Conservation (phyloP, 2,329 filamentous ascomycete species). For the Geosmithia morbida region DNA sequence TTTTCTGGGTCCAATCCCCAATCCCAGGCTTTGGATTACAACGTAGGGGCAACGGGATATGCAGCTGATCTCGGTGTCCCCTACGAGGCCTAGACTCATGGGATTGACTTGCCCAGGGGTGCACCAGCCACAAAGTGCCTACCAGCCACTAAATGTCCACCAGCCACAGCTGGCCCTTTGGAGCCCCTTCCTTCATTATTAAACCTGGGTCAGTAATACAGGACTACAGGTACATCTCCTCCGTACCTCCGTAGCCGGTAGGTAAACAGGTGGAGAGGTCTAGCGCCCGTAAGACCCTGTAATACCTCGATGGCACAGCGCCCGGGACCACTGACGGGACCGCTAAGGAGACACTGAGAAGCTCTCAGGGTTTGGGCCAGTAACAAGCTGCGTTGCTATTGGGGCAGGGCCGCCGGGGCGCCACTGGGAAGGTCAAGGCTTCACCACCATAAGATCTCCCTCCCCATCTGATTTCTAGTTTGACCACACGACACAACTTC, state of each 20-base stretch:
- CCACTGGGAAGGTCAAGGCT: conserved; percentile 22
- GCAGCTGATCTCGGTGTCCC: background rate
- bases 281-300: background rate
- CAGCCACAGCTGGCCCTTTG: too few relatives aligned
- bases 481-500: background rate
- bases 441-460: conserved; percentile 18
- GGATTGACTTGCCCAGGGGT: background rate
- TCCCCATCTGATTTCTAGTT: conserved; percentile 7
- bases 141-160: background rate
- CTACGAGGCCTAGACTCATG: background rate
- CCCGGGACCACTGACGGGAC: background rate
- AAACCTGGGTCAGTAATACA: too few relatives aligned
- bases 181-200: too few relatives aligned
- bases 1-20: background rate
- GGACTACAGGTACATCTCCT: too few relatives aligned
- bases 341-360: too few relatives aligned
- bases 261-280: too few relatives aligned
- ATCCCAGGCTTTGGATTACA: background rate
- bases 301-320: background rate
- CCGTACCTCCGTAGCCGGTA: too few relatives aligned
- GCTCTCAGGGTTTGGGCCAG: background rate
- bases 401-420: too few relatives aligned
- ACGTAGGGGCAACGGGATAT: background rate
- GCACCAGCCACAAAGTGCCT: background rate
- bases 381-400: background rate